Conservation (phyloP, 345 rosid species). For the Mercurialis annua region DNA sequence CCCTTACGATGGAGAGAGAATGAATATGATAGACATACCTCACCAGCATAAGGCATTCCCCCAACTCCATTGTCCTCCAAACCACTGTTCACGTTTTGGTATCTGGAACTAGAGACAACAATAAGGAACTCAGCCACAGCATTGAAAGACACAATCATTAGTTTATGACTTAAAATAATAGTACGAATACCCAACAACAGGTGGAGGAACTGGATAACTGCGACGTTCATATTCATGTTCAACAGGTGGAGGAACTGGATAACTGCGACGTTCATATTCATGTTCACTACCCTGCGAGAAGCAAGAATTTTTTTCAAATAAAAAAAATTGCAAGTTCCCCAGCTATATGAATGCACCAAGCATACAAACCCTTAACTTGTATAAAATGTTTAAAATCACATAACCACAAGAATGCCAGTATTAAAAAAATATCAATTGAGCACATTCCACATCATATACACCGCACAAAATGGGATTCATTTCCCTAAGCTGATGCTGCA, state of each 20-base stretch:
- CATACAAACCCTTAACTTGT: background rate
- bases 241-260: constrained; percentile 39
- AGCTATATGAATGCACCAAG: background rate
- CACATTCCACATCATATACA: background rate
- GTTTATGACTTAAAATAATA: background rate
- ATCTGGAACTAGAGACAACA: constrained; percentile 25
- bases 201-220: constrained; percentile 39
- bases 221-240: constrained; percentile 39
- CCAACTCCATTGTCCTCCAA: constrained; percentile 38
- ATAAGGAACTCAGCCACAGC: constrained; percentile 1
- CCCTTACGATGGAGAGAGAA: too few relatives aligned
- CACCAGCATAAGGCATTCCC: constrained; percentile 30
- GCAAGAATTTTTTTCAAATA: background rate
- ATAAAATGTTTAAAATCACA: background rate
- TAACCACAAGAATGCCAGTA: background rate
- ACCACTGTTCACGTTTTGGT: constrained; percentile 25
- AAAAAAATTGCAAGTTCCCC: background rate
- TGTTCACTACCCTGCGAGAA: constrained; percentile 43
- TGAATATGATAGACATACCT: constrained; percentile 31
- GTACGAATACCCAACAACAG: constrained; percentile 32
- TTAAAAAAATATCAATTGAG: background rate
- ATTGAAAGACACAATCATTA: background rate
- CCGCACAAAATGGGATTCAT: background rate
- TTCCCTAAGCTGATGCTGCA: background rate
- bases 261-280: constrained; percentile 40